Evolutionary conservation across 306 rosid genomes (phyloP).

Genomic region (Vigna nakashimae): DNA sequence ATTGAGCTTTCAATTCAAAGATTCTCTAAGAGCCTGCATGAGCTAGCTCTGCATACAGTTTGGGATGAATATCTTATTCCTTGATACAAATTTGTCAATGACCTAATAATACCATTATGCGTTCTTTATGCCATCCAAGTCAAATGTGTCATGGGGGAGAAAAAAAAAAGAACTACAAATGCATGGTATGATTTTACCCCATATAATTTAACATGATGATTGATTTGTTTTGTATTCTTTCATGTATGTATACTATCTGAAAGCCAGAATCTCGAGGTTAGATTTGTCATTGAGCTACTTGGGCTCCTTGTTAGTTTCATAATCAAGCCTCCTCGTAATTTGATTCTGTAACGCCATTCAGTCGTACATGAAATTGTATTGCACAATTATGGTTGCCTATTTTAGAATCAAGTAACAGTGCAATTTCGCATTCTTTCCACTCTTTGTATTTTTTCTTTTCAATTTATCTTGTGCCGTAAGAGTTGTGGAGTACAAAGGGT

Average conservation of each 20-base stretch:
- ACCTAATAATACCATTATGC: slow-evolving; percentile 42
- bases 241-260: slow-evolving; percentile 17
- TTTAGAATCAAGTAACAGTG: background rate
- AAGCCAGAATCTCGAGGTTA: slow-evolving; percentile 23
- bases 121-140: slow-evolving; percentile 36
- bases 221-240: slow-evolving; percentile 37
- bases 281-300: slow-evolving; percentile 25
- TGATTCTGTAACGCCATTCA: background rate
- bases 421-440: background rate
- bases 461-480: background rate
- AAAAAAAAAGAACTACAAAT: background rate
- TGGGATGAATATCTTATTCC: slow-evolving; percentile 49
- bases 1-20: slow-evolving; percentile 45
- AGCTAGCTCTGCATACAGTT: slow-evolving; percentile 34
- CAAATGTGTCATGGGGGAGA: slow-evolving; percentile 14
- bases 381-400: slow-evolving; percentile 13
- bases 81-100: slow-evolving; percentile 50
- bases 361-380: slow-evolving; percentile 20
- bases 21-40: slow-evolving; percentile 38
- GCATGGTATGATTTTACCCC: slow-evolving; percentile 9
- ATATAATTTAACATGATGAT: slow-evolving; percentile 8
- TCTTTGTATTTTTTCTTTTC: background rate
- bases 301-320: slow-evolving; percentile 29
- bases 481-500: background rate
- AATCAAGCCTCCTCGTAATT: slow-evolving; percentile 12